Evolutionary conservation across 176 grass and related monocot genomes (phyloP), one percentile per base, ranked within the genome.

Genomic region (Secale cereale): DNA sequence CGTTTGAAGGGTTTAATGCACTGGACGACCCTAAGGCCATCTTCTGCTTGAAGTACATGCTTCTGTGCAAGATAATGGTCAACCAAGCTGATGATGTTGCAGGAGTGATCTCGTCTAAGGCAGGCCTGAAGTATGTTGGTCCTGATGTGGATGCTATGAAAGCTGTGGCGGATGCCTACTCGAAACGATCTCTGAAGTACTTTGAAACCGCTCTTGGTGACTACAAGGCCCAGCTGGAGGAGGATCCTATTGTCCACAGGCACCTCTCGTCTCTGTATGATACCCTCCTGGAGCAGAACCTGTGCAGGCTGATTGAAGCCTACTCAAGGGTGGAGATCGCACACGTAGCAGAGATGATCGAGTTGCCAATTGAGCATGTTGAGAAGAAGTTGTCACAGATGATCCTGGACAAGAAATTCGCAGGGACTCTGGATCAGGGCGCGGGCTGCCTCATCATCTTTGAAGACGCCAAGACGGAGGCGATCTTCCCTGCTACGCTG

Each of bases 361-460:
- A 92, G 79, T 77, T 97, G 92, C 87, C 89, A 2, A 72, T 94
- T 1, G 84, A 76, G 45, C 90, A 92, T 76, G 94, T 97, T 10
- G 94, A 94, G 86, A 97, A 92, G 80, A 97, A 97, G 63, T 74
- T 97, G 20, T 94, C 88, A 7, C 94, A 94, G 81, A 92, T 92
- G 92, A 97, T 97, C 83, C 74, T 94, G 0, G 94, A 97, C 87
- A 97, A 94, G 83, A 97, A 94, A 57, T 94, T 94, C 37, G 90
- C 92, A 12, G 94, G 94, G 37, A 94, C 92, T 1, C 86, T 94
- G 54, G 92, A 94, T 75, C 94, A 97, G 30, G 92, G 94, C 8
- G 90, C 94, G 7, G 92, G 94, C 57, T 94, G 94, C 74, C 91
- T 97, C 72, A 81, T 94, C 78, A 97, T 97, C 84, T 97, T 89